These are phyloP conservation scores for Phaeosphaeria sp. DNA, from an alignment of 2,329 filamentous ascomycete genomes.

Conservation along the genomic window DNA sequence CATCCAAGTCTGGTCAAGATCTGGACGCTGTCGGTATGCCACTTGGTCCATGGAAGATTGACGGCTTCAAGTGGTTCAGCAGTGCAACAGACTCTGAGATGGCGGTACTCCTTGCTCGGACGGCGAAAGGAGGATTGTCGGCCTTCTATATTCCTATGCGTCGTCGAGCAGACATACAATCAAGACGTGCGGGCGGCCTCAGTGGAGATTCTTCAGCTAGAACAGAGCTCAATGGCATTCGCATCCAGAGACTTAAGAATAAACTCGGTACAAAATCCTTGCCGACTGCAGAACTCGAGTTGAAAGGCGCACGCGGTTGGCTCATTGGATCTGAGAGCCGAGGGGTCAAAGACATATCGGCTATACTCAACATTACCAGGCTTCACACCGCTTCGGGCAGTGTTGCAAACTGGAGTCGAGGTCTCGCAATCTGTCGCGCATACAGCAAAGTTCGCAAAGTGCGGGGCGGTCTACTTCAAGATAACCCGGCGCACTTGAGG, in stretches of 20 bases:
- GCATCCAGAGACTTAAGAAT: constrained; percentile 73
- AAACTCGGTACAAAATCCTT: constrained; percentile 75
- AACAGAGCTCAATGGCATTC: constrained; percentile 69
- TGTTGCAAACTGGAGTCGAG: constrained; percentile 62
- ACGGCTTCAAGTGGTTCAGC: constrained; percentile 77
- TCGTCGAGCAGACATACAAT: constrained; percentile 33
- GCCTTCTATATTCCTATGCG: constrained; percentile 72
- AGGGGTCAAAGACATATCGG: constrained; percentile 72
- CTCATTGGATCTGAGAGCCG: constrained; percentile 71
- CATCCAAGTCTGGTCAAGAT: constrained; percentile 28
- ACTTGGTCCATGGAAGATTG: constrained; percentile 66
- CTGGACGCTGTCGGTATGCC: constrained; percentile 41
- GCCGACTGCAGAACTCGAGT: constrained; percentile 75
- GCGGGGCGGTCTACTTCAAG: constrained; percentile 54
- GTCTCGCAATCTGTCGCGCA: constrained; percentile 63
- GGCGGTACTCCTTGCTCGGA: constrained; percentile 69
- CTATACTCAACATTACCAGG: constrained; percentile 72
- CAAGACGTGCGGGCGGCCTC: constrained; percentile 2
- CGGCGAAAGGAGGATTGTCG: constrained; percentile 59
- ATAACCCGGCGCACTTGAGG: constrained; percentile 64
- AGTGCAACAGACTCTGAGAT: constrained; percentile 71
- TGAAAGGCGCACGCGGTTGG: constrained; percentile 51
- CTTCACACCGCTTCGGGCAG: constrained; percentile 64
- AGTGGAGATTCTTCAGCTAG: constrained; percentile 19
- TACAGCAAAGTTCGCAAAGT: constrained; percentile 66